Percentiles rank a stretch among this genome's conserved stretches.
Evolutionary conservation across 2,329 filamentous ascomycete genomes (phyloP).

Genomic region (Pseudovirgaria hyperparasitica): DNA sequence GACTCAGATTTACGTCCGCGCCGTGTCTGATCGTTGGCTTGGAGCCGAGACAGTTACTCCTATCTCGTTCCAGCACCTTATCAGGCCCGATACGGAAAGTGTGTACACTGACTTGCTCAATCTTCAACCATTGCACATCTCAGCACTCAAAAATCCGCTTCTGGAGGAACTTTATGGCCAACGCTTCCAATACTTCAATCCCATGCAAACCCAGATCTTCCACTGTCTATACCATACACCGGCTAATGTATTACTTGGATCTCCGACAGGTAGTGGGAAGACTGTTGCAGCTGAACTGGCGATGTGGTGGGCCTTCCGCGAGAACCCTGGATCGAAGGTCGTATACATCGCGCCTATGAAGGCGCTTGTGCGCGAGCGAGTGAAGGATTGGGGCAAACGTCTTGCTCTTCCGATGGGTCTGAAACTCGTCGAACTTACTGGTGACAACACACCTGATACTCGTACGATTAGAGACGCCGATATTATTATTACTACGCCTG

Average conservation of each 20-base stretch:
- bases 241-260: slow-evolving; percentile 86
- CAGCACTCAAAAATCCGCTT: slow-evolving; percentile 72
- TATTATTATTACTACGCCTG: slow-evolving; percentile 97
- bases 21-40: slow-evolving; percentile 90
- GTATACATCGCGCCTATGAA: slow-evolving; percentile 99
- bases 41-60: slow-evolving; percentile 92
- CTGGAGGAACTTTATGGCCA: slow-evolving; percentile 81
- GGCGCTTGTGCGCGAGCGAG: slow-evolving; percentile 87
- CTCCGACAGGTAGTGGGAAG: slow-evolving; percentile 93
- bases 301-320: slow-evolving; percentile 99
- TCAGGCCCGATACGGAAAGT: slow-evolving; percentile 92
- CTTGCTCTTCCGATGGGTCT: slow-evolving; percentile 73
- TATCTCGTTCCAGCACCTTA: slow-evolving; percentile 94
- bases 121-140: slow-evolving; percentile 76
- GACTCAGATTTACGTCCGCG: slow-evolving; percentile 89
- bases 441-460: slow-evolving; percentile 96
- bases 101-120: slow-evolving; percentile 91
- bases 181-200: slow-evolving; percentile 93
- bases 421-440: slow-evolving; percentile 88
- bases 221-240: slow-evolving; percentile 89
- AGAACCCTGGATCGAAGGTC: slow-evolving; percentile 88
- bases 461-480: slow-evolving; percentile 90
- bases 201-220: slow-evolving; percentile 98
- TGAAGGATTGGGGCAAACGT: slow-evolving; percentile 83
- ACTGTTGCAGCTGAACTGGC: slow-evolving; percentile 91